phyloP scores from a whole-genome alignment of 192 early-diverging fungal genomes.

The Gryganskiella cystojenkinii region DNA sequence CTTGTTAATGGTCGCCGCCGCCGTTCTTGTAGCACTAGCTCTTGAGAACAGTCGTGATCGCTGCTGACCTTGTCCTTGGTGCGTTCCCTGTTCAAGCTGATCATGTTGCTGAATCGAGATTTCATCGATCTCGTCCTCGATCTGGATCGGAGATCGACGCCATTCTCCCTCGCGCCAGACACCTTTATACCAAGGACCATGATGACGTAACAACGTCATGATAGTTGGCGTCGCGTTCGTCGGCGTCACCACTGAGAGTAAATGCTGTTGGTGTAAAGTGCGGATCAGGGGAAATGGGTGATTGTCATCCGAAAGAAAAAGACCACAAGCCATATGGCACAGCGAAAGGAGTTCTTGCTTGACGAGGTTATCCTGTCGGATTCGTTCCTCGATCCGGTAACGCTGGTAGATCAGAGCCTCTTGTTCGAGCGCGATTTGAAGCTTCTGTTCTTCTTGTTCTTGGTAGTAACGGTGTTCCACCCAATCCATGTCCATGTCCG shows the following conservation, averaged over 20 bases:
- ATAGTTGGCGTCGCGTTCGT: conserved; percentile 5
- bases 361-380: conserved; percentile 3
- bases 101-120: background rate
- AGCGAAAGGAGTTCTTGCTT: conserved; percentile 19
- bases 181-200: conserved; percentile 23
- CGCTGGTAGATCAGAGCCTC: background rate
- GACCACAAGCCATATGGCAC: conserved; percentile 33
- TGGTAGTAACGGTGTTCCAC: background rate
- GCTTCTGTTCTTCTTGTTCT: background rate
- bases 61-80: background rate
- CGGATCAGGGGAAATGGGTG: background rate
- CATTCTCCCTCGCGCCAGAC: conserved; percentile 35
- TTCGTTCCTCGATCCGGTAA: conserved; percentile 10
- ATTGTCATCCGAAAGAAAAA: conserved; percentile 3
- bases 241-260: background rate
- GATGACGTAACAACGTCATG: conserved; percentile 21
- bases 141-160: conserved; percentile 16
- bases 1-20: background rate
- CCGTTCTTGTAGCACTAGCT: background rate
- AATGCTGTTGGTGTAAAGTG: background rate
- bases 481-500: no score
- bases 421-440: background rate
- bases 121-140: conserved; percentile 9
- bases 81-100: no score
- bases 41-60: background rate